Evolutionary conservation across 1,139 yeast species (phyloP).

Genomic region (Lodderomyces elongisporus): DNA sequence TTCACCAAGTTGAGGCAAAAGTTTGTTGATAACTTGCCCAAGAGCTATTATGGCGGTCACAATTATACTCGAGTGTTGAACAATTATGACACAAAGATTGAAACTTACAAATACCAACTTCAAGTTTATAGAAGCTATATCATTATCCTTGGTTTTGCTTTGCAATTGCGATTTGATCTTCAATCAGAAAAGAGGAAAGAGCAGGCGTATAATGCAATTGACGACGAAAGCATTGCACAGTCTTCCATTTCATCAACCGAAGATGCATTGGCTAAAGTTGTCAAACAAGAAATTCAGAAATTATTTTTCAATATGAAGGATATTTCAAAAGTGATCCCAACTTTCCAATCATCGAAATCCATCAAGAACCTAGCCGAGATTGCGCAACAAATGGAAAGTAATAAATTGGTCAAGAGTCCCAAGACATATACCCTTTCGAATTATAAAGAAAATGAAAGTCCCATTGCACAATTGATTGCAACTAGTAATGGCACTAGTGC

Average conservation of each 20-base stretch:
- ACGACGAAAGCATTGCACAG: constrained; percentile 4
- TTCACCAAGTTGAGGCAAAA: constrained; percentile 28
- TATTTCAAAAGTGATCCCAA: constrained; percentile 35
- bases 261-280: constrained; percentile 32
- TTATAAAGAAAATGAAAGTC: constrained; percentile 36
- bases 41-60: constrained; percentile 23
- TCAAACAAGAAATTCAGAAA: constrained; percentile 34
- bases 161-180: constrained; percentile 32
- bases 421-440: constrained; percentile 39
- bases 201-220: constrained; percentile 2
- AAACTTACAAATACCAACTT: constrained; percentile 42
- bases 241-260: constrained; percentile 8
- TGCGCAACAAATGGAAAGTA: constrained; percentile 9
- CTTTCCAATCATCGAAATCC: constrained; percentile 32
- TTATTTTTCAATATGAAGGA: constrained; percentile 34
- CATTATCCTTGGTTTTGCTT: constrained; percentile 43
- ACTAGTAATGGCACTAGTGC: no score
- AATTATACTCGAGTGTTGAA: constrained; percentile 32
- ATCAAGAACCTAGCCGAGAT: constrained; percentile 26
- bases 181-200: constrained; percentile 8
- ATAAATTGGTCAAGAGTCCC: constrained; percentile 36
- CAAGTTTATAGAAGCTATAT: constrained; percentile 44
- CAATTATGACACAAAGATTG: constrained; percentile 38
- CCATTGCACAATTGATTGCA: constrained; percentile 33
- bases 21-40: constrained; percentile 28